phyloP scores from a whole-genome alignment of 1,284 basidiomycete species.

The Austroboletus niveus region DNA sequence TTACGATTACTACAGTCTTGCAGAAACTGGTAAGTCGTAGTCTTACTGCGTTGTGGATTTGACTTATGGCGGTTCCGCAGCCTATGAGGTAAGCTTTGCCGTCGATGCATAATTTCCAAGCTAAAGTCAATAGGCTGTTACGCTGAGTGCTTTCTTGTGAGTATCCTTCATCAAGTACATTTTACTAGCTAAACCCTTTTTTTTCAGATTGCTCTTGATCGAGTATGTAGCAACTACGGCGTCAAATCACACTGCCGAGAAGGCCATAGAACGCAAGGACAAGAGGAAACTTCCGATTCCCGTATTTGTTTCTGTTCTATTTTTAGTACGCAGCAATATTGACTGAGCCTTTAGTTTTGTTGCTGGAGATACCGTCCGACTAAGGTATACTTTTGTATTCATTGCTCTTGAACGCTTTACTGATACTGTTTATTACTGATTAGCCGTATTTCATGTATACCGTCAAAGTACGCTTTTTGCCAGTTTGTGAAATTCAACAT shows the following conservation, averaged over 20 bases:
- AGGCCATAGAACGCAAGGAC: slow-evolving; percentile 76
- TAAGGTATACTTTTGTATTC: slow-evolving; percentile 47
- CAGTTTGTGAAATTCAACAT: background rate
- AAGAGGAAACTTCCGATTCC: slow-evolving; percentile 75
- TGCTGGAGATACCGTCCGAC: slow-evolving; percentile 78
- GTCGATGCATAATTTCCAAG: slow-evolving; percentile 30
- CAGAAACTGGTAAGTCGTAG: slow-evolving; percentile 58
- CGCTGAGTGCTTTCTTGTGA: slow-evolving; percentile 76
- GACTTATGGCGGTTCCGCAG: slow-evolving; percentile 22
- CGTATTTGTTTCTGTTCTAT: slow-evolving; percentile 34
- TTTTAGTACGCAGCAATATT: background rate
- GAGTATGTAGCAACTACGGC: slow-evolving; percentile 79
- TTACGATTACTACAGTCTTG: slow-evolving; percentile 81
- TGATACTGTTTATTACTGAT: slow-evolving; percentile 4
- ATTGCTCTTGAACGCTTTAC: background rate
- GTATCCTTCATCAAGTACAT: slow-evolving; percentile 32
- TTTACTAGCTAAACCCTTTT: slow-evolving; percentile 1
- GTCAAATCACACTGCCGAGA: slow-evolving; percentile 55
- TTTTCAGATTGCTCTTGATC: slow-evolving; percentile 71
- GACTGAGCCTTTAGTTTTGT: slow-evolving; percentile 49
- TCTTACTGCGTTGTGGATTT: background rate
- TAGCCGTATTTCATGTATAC: slow-evolving; percentile 87
- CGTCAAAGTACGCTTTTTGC: slow-evolving; percentile 55
- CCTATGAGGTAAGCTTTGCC: slow-evolving; percentile 35
- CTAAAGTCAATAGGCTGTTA: slow-evolving; percentile 56